Evolutionary conservation across 2,329 filamentous ascomycete species (phyloP).

Genomic region (Colletotrichum shisoi): DNA sequence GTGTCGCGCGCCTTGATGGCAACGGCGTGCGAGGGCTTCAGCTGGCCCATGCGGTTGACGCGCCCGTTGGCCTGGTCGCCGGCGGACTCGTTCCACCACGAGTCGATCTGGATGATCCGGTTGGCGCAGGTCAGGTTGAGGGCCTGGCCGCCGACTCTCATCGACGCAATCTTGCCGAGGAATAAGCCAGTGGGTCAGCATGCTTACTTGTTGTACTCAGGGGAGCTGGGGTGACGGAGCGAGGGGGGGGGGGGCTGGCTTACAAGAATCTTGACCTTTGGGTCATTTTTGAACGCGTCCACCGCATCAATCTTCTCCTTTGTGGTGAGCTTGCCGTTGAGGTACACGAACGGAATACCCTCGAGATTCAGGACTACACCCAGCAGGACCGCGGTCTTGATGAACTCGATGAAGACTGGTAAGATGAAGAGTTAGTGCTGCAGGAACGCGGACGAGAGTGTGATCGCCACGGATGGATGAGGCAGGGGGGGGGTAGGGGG

Average conservation of each 20-base stretch:
- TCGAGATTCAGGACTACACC: slow-evolving; percentile 49
- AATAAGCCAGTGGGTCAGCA: background rate
- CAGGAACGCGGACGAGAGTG: background rate
- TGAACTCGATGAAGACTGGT: slow-evolving; percentile 51
- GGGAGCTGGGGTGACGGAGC: background rate
- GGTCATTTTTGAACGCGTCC: slow-evolving; percentile 39
- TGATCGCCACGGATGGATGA: background rate
- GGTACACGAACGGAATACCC: slow-evolving; percentile 51
- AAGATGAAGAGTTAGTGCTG: background rate
- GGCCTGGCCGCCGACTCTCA: slow-evolving; percentile 50
- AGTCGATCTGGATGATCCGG: slow-evolving; percentile 62
- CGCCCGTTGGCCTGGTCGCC: slow-evolving; percentile 71
- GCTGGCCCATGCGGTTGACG: slow-evolving; percentile 71
- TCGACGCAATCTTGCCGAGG: slow-evolving; percentile 42
- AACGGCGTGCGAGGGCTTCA: slow-evolving; percentile 65
- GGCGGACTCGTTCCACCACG: slow-evolving; percentile 68
- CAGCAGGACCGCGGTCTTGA: slow-evolving; percentile 46
- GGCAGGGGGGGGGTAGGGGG: too few species aligned
- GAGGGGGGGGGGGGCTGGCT: slow-evolving; percentile 28
- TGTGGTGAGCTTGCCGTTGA: slow-evolving; percentile 43
- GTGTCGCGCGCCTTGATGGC: slow-evolving; percentile 63
- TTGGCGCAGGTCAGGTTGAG: slow-evolving; percentile 57
- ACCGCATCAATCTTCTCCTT: slow-evolving; percentile 41
- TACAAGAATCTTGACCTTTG: slow-evolving; percentile 48
- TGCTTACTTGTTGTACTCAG: background rate